Base-by-base conservation (phyloP, 306 rosid genomes). In the Begonia peltatifolia region DNA sequence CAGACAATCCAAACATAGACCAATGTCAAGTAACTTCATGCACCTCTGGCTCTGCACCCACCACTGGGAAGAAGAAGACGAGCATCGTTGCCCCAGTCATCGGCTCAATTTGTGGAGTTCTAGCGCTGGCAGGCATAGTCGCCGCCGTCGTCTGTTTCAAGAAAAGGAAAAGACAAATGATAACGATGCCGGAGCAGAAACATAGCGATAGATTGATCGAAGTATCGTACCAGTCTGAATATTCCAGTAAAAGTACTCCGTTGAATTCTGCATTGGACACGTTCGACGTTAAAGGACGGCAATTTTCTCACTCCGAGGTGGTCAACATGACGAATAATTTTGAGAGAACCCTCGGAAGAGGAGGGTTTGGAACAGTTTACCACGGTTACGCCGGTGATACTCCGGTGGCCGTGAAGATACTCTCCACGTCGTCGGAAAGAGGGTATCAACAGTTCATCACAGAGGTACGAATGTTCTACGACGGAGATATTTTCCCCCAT, bases 391-490 rank as follows among this genome's bases (percentile, higher is more conserved):
- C 73, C n/a, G 35, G 57, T 6, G 70, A 66, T 9, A 49, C 75
- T 38, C 76, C 76, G 71, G 83, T 74, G 16, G 84, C 84, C 46
- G 81, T 77, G 65, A 78, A 78, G 68, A 64, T 71, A 67, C 67
- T 77, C 30, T 63, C 71, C 13, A 38, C 58, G 10, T 56, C 64
- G 41, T 57, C 79, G n/a, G 6, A 62, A 17, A 68, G 59, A 63
- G 72, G 68, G 15, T 56, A 49, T 49, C 59, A 20, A 42, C 67
- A 81, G 61, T 81, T 77, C 61, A 72, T 71, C 56, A 63, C 72
- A 16, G 84, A 81, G 88, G 84, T 50, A 71, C 2, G 75, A 15
- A 46, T 17, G 44, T 30, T 50, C 14, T 23, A 58, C 16, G 42
- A 53, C 25, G 14, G 48, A 14, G 49, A 22, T 57, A 8, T 57